These are phyloP conservation scores for Rhazya stricta DNA, from an alignment of 257 asterid genomes.

Conservation along the genomic window DNA sequence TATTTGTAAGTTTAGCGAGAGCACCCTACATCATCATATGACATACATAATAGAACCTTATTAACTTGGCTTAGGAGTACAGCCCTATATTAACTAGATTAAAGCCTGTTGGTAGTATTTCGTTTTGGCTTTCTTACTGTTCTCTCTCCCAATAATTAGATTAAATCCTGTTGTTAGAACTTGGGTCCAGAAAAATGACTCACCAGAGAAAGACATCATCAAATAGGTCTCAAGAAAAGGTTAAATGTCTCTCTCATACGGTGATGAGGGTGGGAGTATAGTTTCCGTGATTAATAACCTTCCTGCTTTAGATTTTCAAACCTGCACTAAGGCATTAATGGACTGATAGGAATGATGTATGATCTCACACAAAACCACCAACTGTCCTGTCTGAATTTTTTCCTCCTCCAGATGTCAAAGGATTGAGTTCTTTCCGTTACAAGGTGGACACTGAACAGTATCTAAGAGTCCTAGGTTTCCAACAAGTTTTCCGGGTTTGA, in stretches of 20 bases:
- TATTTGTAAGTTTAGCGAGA: too few relatives aligned
- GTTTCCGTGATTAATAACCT: slow-evolving; percentile 2
- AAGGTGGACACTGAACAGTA: too few relatives aligned
- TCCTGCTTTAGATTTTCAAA: slow-evolving; percentile 8
- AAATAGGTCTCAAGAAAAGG: neutral
- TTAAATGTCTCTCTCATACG: neutral
- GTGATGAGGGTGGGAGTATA: neutral
- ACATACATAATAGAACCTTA: too few relatives aligned
- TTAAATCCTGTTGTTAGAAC: neutral
- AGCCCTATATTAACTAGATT: too few relatives aligned
- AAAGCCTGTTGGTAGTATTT: neutral
- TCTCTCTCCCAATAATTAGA: too few relatives aligned
- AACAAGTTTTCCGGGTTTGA: too few relatives aligned
- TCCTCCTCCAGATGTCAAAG: neutral
- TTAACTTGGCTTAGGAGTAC: too few relatives aligned
- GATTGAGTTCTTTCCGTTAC: too few relatives aligned
- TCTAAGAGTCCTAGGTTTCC: too few relatives aligned
- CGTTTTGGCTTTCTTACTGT: neutral
- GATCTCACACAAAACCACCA: neutral
- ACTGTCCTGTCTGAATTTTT: neutral
- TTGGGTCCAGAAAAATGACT: too few relatives aligned
- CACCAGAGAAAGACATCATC: too few relatives aligned
- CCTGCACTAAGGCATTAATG: neutral
- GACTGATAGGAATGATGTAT: neutral
- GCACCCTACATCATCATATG: too few relatives aligned